Evolutionary conservation across 306 rosid genomes (phyloP), one percentile per base, ranked within the genome.

Genomic region (Hippophae gyantsensis): DNA sequence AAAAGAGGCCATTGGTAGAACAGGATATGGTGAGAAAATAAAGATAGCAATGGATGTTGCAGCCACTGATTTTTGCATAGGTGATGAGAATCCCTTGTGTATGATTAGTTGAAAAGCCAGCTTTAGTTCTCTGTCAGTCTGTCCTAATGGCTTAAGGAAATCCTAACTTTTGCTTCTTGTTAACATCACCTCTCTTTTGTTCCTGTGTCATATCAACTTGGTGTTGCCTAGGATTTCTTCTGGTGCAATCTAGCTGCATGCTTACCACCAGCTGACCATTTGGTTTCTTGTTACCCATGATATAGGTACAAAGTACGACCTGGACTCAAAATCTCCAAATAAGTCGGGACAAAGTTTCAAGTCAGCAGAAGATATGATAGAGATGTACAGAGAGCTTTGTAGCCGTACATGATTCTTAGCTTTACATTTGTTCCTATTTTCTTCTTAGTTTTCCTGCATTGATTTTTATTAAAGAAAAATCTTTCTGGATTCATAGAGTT

Each of bases 41-140:
- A 87, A 87, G 88, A 86, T 92, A 45, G 98, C 93, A 23, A 83
- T 87, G 64, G 89, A 85, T 74, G 79, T 76, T 66, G 80, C 89
- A 54, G 98, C 96, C 67, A 74, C 95, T 56, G 78, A 83, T 67
- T 85, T 92, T 78, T 92, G 98, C 77, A 83, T 83, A 64, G 98
- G 98, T 92, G 72, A 77, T 65, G 64, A 60, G 41, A 63, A 48
- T 47, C 23, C 23, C 23, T 18, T 72, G 71, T 66, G 18, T 32
- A 32, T 32, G 38, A 32, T 32, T 32, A 32, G 38, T 32, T 32
- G 38, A 32, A 32, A 2, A 32, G 38, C 38, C 38, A 26, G 46
- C 5, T 55, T 7, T 18, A 9, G 11, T 32, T 49, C 3, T 49
- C 6, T 49, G 23, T 3, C 5, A 4, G 38, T 32, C 38, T 32